Percentiles rank a stretch among this genome's conserved stretches.
These are phyloP conservation scores for Auxenochlorella pyrenoidosa DNA, from an alignment of 139 green algal species.

Conservation along the genomic window DNA sequence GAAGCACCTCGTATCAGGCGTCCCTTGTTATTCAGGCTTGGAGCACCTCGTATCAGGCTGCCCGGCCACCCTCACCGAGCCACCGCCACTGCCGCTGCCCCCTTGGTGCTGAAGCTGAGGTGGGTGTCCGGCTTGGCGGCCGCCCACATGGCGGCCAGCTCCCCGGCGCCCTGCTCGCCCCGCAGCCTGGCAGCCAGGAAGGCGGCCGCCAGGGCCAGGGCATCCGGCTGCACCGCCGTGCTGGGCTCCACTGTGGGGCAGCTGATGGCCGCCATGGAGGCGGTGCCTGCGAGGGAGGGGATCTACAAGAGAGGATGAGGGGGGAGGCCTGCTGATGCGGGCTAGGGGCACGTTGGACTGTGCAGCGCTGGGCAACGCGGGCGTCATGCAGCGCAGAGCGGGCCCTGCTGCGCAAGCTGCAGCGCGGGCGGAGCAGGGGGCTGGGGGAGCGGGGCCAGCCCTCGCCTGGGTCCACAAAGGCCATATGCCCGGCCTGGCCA, in stretches of 20 bases:
- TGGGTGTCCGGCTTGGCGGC: background rate
- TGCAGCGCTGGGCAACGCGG: too few relatives aligned
- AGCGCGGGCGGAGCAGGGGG: too few relatives aligned
- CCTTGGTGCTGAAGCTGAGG: background rate
- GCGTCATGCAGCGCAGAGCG: too few relatives aligned
- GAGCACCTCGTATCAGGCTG: too few relatives aligned
- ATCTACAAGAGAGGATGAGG: too few relatives aligned
- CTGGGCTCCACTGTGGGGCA: background rate
- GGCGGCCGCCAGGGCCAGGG: background rate
- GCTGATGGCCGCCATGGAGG: background rate
- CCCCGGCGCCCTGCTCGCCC: background rate
- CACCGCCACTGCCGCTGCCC: background rate
- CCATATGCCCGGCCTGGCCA: background rate
- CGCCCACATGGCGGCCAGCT: background rate
- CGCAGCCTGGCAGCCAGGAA: background rate
- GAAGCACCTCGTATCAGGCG: too few relatives aligned
- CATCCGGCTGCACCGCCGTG: background rate
- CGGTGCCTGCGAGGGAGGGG: background rate
- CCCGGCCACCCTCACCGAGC: background rate
- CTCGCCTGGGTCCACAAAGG: constrained; percentile 5
- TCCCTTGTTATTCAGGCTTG: too few relatives aligned
- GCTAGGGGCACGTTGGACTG: background rate
- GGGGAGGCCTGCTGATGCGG: background rate
- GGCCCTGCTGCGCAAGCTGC: background rate
- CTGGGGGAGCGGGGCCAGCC: background rate